Evolutionary conservation across 371 early-diverging fungal species (phyloP), one percentile per base, ranked within the genome.

Genomic region (Sporodiniella umbellata): DNA sequence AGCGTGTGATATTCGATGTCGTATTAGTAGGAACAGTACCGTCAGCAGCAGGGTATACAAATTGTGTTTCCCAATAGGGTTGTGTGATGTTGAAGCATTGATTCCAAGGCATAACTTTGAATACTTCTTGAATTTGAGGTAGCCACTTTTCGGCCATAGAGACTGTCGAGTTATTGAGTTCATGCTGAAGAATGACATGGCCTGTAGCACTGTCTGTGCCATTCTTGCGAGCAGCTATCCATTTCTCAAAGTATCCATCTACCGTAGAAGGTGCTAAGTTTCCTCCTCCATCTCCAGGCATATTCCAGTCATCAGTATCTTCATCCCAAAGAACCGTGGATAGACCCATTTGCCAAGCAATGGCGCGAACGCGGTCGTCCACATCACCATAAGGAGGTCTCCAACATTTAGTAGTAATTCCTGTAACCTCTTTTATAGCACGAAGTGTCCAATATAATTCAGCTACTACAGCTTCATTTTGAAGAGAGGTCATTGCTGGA

Each of bases 301-400:
- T 64, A 14, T 65, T 54, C 70, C 70, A 66, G 26, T 75, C 70
- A 24, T 66, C 31, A 1, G 72, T 64, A 35, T 69, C 70, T 43
- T 58, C 55, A 30, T 67, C 64, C 72, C 70, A 72, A 4, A 69
- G 28, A 19, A 67, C 52, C 19, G 73, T 73, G 14, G 60, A 49
- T 57, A 79, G 57, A 22, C 79, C 79, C 71, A 79, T 70, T 35
- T 68, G 72, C 71, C 69, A 75, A 18, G 76, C 75, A 46, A 77
- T 71, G 2, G 75, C 64, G 11, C 81, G 66, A 28, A 81, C 66
- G 45, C 81, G 69, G 38, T 77, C 77, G 53, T 82, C 80, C 0
- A 73, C 72, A 43, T 78, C 80, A 19, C 75, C 75, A 53, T 69
- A 75, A n/a, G 82, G 79, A 14, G 82, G 80, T 35, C 85, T 69